Evolutionary conservation across 805 yeast species (phyloP), one percentile per base, ranked within the genome.

Genomic region (Scheffersomyces coipomensis): DNA sequence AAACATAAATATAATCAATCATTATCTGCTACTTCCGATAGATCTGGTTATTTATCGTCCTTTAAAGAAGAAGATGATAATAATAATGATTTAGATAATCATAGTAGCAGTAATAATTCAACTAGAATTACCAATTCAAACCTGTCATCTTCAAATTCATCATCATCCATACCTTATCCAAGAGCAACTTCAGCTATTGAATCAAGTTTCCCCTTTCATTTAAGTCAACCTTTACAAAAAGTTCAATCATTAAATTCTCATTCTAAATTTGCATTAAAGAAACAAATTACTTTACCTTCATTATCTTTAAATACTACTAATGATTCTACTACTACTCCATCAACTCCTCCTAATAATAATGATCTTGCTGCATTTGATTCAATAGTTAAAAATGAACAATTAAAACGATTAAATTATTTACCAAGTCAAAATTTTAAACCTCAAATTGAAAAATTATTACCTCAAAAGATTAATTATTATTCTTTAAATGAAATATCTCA

Each of bases 151-250:
- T 12, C 25, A 12, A 33, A 35, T 19, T 29, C 30, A 21, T 35
- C 29, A 29, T 29, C 27, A 2, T 6, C 37, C 22, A 8, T 43
- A 39, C 29, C 19, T 29, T 22, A 2, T 6, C 37, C 22, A 8
- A 45, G 40, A 19, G 48, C 55, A 5, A 35, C 40, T 4, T 51
- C 60, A n/a, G 58, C 60, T 2, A 39, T 45, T 2, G 61, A 55
- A 34, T 38, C 56, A 3, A 45, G 42, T 11, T 55, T 56, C 22
- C 45, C 47, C 16, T 25, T 47, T 46, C 24, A 31, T 34, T 19
- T 13, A 16, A 3, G n/a, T 13, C 35, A 21, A 21, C 13, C 11
- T 18, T 4, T 29, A 15, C 8, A 29, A 32, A 35, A 9, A n/a
- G 23, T 13, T 24, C 5, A n/a, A 25, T 17, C 23, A 22, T 3